A percentile compares a stretch with the other conserved stretches of the same genome.
Conservation (phyloP, 331 rosid species). For the Rhamnella rubrinervis region DNA sequence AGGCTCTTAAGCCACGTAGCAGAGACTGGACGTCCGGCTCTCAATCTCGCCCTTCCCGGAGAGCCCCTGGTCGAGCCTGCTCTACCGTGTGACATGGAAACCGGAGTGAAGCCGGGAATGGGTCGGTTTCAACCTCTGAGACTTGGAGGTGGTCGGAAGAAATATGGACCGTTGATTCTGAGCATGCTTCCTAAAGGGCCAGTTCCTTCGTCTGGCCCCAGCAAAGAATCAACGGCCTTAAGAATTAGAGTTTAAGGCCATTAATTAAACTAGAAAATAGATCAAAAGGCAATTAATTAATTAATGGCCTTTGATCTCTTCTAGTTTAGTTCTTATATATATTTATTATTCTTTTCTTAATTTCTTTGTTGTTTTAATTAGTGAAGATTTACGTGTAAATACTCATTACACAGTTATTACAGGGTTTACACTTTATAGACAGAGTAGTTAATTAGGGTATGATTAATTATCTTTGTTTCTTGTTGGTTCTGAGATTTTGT, state of each 20-base stretch:
- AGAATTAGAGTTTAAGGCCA: constrained; percentile 24
- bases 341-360: background rate
- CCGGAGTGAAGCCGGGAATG: background rate
- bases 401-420: background rate
- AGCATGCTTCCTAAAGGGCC: constrained; percentile 67
- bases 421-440: background rate
- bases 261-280: too few relatives aligned
- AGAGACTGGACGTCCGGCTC: constrained; percentile 1
- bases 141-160: constrained; percentile 9
- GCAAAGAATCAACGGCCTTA: constrained; percentile 48
- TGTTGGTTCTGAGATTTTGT: background rate
- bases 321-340: too few relatives aligned
- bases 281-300: too few relatives aligned
- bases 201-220: constrained; percentile 58
- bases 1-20: constrained; percentile 35
- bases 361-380: background rate
- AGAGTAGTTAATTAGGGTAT: background rate
- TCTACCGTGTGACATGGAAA: constrained; percentile 18
- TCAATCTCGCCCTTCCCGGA: constrained; percentile 34
- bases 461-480: background rate
- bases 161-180: constrained; percentile 41
- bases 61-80: background rate
- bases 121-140: constrained; percentile 12
- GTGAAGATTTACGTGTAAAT: background rate
- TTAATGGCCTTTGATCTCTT: background rate